Evolutionary conservation across 208 protist species (phyloP), one percentile per base, ranked within the genome.

Genomic region (Tetramitus jugosus): DNA sequence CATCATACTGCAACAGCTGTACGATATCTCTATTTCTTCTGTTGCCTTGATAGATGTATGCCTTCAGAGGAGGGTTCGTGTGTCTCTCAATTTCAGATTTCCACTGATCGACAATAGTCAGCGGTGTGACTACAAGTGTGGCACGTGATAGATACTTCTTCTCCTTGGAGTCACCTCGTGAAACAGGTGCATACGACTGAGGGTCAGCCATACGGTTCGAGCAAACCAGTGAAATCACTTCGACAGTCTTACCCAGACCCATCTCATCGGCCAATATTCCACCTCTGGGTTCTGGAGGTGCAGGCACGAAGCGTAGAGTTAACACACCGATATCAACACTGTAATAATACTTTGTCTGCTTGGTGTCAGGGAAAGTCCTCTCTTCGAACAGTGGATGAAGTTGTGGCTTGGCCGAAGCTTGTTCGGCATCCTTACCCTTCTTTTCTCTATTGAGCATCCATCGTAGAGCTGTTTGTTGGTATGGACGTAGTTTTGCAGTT

Each of bases 81-180:
- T 94, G 91, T 0, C 80, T 85, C 56, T 93, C 84, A 56, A 94
- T 89, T 80, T 96, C 93, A 31, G 79, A 85, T 79, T 93, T 90
- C 91, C 93, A 96, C 78, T 96, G 93, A 3, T 92, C 80, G 84
- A 96, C 91, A 53, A 96, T 83, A 7, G 88, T 79, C 2, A 91
- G 89, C n/a, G 93, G 93, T n/a, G 93, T 89, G 31, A 96, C 87
- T n/a, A 96, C 90, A 37, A 96, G 84, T 6, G 93, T 96, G 61
- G 64, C 35, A 42, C 2, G 3, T 1, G 64, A 49, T 17, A 29
- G 6, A 33, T 49, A 71, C n/a, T 71, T 71, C 2, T 33, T 4
- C 8, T 10, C 14, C 39, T 71, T 49, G 3, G 43, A 4, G 23
- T 29, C 8, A 33, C 10, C 35, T 33, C 6, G 42, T 46, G 35